Percentiles rank a stretch among this genome's conserved stretches.
Conservation (phyloP, 768 basidiomycete species). For the Amanita inopinata region DNA sequence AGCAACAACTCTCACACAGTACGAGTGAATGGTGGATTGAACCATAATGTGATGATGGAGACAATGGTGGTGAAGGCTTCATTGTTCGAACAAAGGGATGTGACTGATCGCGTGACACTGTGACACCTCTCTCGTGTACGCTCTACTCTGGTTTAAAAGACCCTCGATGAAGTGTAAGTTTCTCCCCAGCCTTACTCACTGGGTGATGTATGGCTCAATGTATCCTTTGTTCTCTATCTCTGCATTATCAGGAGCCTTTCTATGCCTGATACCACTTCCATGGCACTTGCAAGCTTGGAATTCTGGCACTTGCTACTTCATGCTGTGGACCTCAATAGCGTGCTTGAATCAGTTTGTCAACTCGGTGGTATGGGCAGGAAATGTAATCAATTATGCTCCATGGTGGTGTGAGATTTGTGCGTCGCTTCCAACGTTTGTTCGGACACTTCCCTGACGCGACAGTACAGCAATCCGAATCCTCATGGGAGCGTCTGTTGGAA, state of each 20-base stretch:
- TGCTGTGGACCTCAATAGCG: constrained; percentile 32
- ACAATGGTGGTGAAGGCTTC: too few relatives aligned
- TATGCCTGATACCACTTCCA: constrained; percentile 36
- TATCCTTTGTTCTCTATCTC: constrained; percentile 10
- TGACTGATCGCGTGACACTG: too few relatives aligned
- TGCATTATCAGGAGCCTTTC: constrained; percentile 30
- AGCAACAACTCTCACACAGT: too few relatives aligned
- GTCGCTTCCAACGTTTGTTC: constrained; percentile 9
- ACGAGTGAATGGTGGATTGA: too few relatives aligned
- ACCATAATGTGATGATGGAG: too few relatives aligned
- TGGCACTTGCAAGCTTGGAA: constrained; percentile 41
- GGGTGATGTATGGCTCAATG: neutral
- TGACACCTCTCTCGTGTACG: too few relatives aligned
- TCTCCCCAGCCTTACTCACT: neutral
- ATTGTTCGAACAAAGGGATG: too few relatives aligned
- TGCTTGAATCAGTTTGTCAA: constrained; percentile 37
- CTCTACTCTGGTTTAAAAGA: neutral
- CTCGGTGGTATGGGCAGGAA: constrained; percentile 42
- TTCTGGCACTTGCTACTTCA: constrained; percentile 34
- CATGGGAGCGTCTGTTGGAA: constrained; percentile 31
- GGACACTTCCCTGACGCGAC: constrained; percentile 11
- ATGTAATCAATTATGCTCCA: constrained; percentile 27
- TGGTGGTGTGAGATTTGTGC: constrained; percentile 63
- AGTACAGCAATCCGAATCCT: constrained; percentile 36
- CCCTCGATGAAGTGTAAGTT: neutral